Evolutionary conservation across 106 monocot genomes (phyloP), one percentile per base, ranked within the genome.

Genomic region (Posidonia australis): DNA sequence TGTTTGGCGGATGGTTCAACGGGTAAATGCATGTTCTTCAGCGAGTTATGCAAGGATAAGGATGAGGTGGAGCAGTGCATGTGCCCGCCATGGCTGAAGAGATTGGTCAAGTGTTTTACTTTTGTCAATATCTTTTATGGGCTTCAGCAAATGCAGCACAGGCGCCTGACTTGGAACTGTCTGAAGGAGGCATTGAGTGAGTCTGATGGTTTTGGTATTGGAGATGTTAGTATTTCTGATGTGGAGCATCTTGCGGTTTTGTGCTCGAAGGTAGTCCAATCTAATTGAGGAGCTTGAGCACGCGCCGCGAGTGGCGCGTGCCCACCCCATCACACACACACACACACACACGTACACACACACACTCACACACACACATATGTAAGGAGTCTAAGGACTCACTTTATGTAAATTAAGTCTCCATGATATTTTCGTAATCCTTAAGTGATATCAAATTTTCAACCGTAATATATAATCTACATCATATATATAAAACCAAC

Each of bases 71-170:
- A 44, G 7, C 41, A 62, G 9, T 89, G 89, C 60, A 25, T 73
- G 5, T 92, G 92, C 41, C 92, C 84, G 23, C 23, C 54, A 11
- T 92, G 92, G 92, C 54, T 92, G 80, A 88, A 72, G 74, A 85
- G 64, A 67, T 54, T 85, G 24, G 14, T 92, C 54, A 92, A 88
- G 74, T 62, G 67, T 51, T 92, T 88, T 69, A 62, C 76, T 27
- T 77, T 92, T 45, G 24, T 92, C 13, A 92, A 88, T 71, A 63
- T 85, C 2, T 62, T 82, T 29, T 82, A 82, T 48, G 82, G 78
- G n/a, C 59, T 88, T 31, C 72, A 75, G 58, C 77, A 80, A 63
- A 66, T 72, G 68, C 77, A 78, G 64, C 30, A 26, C 1, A 72
- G 74, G 70, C 47, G 28, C 46, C 41, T 92, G 66, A 78, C 70